Conservation (phyloP, 2,329 filamentous ascomycete genomes). For the Fusarium liriodendri region DNA sequence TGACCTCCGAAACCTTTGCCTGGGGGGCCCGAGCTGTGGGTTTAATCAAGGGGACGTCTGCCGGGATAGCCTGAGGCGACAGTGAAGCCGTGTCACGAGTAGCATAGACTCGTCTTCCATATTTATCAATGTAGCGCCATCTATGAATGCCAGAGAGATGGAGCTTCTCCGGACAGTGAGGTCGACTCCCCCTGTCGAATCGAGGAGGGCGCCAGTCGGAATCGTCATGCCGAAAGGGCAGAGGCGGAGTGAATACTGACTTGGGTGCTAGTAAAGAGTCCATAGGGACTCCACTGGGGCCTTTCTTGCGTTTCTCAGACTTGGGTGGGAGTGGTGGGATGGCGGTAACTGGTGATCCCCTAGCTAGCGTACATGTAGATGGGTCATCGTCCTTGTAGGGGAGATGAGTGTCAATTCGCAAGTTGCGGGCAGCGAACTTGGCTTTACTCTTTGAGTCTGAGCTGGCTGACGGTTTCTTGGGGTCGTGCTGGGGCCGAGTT, state of each 20-base stretch:
- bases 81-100: background rate
- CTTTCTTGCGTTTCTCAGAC: background rate
- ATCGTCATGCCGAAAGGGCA: conserved; percentile 7
- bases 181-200: conserved; percentile 13
- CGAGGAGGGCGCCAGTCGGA: background rate
- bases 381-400: background rate
- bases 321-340: background rate
- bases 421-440: background rate
- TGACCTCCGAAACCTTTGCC: background rate
- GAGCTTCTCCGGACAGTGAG: background rate
- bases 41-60: background rate
- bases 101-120: background rate
- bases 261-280: background rate
- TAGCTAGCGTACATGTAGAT: background rate
- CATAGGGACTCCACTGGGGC: conserved; percentile 2
- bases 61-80: background rate
- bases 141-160: background rate
- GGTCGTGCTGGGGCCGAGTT: background rate
- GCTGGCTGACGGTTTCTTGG: background rate
- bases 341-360: background rate
- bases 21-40: background rate
- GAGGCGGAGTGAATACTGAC: conserved; percentile 6
- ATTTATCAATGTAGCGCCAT: background rate
- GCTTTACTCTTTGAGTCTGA: background rate
- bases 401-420: background rate